Base-by-base conservation (phyloP, 129 eudicot species). In the Ambrosia artemisiifolia region DNA sequence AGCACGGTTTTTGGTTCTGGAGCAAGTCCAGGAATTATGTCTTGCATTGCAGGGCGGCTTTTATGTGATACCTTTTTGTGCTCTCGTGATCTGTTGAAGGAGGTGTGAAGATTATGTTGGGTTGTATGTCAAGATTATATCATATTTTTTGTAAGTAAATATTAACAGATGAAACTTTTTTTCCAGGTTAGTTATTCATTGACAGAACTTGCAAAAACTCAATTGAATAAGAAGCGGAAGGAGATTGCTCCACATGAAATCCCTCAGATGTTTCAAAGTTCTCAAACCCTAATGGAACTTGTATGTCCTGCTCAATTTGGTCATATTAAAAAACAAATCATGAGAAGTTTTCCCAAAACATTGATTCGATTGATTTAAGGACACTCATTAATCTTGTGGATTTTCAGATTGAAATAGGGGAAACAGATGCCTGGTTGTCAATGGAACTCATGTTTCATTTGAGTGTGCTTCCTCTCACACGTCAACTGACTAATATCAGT, bases 361-460 rank as follows among this genome's bases (percentile, higher is more conserved):
- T 30, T 42, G 19, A 18, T 65, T 11, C 49, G 57, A 44, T 24
- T 74, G 67, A 71, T 38, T 74, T 44, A 61, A 44, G 19, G 73
- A 67, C 13, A 40, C 14, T 43, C 33, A 28, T 33, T 28, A 7
- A n/a, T 46, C 33, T 2, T 50, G 19, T 59, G 70, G 17, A 33
- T 74, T 70, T 81, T 49, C 94, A 95, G 99, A 85, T 95, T 75
- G 97, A 88, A 80, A 86, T 78, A 47, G 95, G 88, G 65, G 91
- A 90, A 82, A 90, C 97, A 62, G 99, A 95, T 88, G 99, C 99
- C 56, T 91, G 99, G 99, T 70, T 95, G 78, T 91, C 99, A 13
- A 81, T 95, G 96, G 99, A 90, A 81, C 96, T 95, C 67, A 90
- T 95, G 99, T 95, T 95, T 38, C 97, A 91, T 80, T 83, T 95